These are phyloP conservation scores for Colletotrichum australisinense DNA, from an alignment of 2,329 filamentous ascomycete genomes.

Conservation along the genomic window DNA sequence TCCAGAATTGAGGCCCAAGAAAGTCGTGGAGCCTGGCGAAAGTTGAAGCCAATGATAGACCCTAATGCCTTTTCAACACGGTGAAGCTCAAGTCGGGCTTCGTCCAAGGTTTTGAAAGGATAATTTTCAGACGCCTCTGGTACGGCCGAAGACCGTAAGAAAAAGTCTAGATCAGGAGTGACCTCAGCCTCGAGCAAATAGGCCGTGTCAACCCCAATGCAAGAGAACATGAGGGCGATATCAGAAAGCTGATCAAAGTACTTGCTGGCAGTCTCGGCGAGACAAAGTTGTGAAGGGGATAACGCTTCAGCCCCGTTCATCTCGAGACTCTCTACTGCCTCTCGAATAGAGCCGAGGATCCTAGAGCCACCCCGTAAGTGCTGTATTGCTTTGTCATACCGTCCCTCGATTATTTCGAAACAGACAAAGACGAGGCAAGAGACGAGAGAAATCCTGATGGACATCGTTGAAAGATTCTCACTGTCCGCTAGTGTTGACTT, in stretches of 20 bases:
- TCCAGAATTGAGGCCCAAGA: neutral
- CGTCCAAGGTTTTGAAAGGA: neutral
- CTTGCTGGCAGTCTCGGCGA: neutral
- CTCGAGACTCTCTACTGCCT: neutral
- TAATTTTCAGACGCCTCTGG: neutral
- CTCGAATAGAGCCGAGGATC: neutral
- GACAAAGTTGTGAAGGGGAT: neutral
- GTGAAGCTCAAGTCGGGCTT: neutral
- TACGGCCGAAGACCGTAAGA: neutral
- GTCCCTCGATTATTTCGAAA: slow-evolving; percentile 38
- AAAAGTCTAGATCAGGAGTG: neutral
- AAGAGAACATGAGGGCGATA: slow-evolving; percentile 38
- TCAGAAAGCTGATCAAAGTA: slow-evolving; percentile 30
- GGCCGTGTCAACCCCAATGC: slow-evolving; percentile 37
- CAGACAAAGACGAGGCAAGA: slow-evolving; percentile 40
- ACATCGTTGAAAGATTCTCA: neutral
- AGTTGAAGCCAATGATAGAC: neutral
- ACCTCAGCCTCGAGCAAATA: slow-evolving; percentile 36
- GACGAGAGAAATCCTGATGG: slow-evolving; percentile 12
- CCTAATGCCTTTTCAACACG: slow-evolving; percentile 1
- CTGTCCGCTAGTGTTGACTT: neutral
- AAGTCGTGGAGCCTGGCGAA: neutral
- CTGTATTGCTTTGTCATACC: slow-evolving; percentile 37
- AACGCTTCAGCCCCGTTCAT: neutral
- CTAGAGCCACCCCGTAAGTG: slow-evolving; percentile 37